A percentile compares a stretch with the other conserved stretches of the same genome.
These are phyloP conservation scores for Yamadazyma sp. DNA, from an alignment of 805 yeast species.

Conservation along the genomic window DNA sequence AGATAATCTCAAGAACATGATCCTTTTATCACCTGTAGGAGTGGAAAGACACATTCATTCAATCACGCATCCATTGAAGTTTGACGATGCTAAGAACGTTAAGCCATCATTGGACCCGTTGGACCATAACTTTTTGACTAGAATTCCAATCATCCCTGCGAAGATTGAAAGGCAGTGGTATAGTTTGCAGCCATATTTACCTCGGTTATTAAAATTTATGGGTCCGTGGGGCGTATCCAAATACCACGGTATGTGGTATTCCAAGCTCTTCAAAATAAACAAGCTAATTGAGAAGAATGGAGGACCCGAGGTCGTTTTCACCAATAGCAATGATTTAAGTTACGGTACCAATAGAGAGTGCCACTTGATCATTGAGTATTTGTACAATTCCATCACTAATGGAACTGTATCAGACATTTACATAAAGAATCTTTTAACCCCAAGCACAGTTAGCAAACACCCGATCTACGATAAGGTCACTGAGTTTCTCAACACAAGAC, in stretches of 20 bases:
- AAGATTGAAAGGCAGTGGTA: slow-evolving; percentile 35
- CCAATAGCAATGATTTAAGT: slow-evolving; percentile 28
- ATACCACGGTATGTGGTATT: slow-evolving; percentile 42
- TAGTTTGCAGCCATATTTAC: slow-evolving; percentile 44
- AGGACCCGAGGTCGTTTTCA: slow-evolving; percentile 25
- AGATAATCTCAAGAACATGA: slow-evolving; percentile 48
- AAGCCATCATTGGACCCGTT: slow-evolving; percentile 45
- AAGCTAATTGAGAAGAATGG: slow-evolving; percentile 32
- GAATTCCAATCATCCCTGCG: slow-evolving; percentile 42
- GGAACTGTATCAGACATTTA: slow-evolving; percentile 42
- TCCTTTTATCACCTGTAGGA: slow-evolving; percentile 76
- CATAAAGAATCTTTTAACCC: slow-evolving; percentile 51
- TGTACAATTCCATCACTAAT: slow-evolving; percentile 39
- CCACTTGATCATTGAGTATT: slow-evolving; percentile 36
- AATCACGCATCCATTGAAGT: slow-evolving; percentile 40
- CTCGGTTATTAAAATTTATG: slow-evolving; percentile 46
- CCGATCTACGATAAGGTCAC: slow-evolving; percentile 63
- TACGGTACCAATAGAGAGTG: slow-evolving; percentile 42
- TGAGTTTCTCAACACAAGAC: slow-evolving; percentile 23
- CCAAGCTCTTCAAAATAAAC: slow-evolving; percentile 40
- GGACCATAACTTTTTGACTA: slow-evolving; percentile 45
- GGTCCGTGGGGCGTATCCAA: slow-evolving; percentile 43
- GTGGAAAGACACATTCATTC: slow-evolving; percentile 70
- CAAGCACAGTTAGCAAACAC: slow-evolving; percentile 59
- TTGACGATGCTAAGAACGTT: slow-evolving; percentile 9